Evolutionary conservation across 176 grass and related monocot species (phyloP).

Genomic region (Zoysia pacifica): DNA sequence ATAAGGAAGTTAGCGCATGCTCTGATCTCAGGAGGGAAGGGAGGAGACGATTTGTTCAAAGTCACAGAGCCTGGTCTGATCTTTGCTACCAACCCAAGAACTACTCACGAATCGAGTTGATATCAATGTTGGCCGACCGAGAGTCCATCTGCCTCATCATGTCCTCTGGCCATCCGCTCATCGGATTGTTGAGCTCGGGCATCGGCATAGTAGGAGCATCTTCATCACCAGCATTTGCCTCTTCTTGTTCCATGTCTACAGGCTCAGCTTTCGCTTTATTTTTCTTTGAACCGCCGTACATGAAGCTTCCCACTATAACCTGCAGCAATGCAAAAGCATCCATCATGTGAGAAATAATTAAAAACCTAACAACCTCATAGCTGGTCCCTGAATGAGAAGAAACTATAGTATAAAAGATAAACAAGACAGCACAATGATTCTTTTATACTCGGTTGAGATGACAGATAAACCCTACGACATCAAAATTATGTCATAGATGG

Average conservation of each 20-base stretch:
- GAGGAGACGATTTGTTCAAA: neutral
- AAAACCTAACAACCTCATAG: neutral
- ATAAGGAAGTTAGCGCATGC: conserved; percentile 29
- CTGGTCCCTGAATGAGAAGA: neutral
- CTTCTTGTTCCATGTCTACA: conserved; percentile 30
- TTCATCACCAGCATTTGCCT: conserved; percentile 29
- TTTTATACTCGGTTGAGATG: conserved; percentile 18
- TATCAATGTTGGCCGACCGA: conserved; percentile 49
- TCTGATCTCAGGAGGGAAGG: neutral
- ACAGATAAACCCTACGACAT: neutral
- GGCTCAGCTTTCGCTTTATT: conserved; percentile 49
- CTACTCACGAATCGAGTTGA: conserved; percentile 62
- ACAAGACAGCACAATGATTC: neutral
- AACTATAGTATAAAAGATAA: neutral
- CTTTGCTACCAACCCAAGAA: neutral
- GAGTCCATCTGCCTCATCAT: conserved; percentile 64
- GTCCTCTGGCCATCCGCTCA: conserved; percentile 50
- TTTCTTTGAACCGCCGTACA: conserved; percentile 68
- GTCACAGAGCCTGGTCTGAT: neutral
- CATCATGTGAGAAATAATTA: neutral
- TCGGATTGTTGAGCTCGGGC: conserved; percentile 29
- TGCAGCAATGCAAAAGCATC: neutral
- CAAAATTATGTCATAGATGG: neutral
- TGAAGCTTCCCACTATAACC: conserved; percentile 84
- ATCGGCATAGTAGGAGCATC: conserved; percentile 19